These are phyloP conservation scores for Trypanosoma congolense DNA, from an alignment of 208 protist species.

Conservation along the genomic window DNA sequence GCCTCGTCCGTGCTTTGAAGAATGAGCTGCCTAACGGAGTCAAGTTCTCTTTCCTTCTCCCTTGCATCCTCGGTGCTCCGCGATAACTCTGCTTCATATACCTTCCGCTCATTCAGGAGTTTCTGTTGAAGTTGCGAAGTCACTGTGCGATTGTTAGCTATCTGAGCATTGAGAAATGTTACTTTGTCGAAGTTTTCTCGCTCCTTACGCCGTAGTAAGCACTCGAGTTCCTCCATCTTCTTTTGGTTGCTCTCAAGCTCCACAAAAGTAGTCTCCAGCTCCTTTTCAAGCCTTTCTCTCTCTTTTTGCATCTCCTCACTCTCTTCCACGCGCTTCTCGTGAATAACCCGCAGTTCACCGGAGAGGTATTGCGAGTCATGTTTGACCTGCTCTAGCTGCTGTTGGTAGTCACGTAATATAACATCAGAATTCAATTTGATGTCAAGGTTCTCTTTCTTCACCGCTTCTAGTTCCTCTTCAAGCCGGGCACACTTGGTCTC, in stretches of 20 bases:
- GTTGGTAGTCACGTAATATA: slow-evolving; percentile 63
- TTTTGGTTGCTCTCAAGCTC: slow-evolving; percentile 60
- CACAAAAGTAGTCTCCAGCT: slow-evolving; percentile 33
- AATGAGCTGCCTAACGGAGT: slow-evolving; percentile 15
- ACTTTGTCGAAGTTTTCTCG: slow-evolving; percentile 82
- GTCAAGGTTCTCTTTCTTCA: slow-evolving; percentile 34
- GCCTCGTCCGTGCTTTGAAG: slow-evolving; percentile 20
- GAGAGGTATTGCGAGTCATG: slow-evolving; percentile 78
- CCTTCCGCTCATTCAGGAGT: slow-evolving; percentile 41
- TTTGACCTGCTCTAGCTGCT: slow-evolving; percentile 78
- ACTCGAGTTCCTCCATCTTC: slow-evolving; percentile 61
- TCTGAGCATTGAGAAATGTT: slow-evolving; percentile 85
- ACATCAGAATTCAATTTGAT: slow-evolving; percentile 28
- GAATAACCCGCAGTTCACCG: slow-evolving; percentile 52
- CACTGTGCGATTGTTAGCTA: slow-evolving; percentile 69
- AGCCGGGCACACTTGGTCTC: slow-evolving; percentile 32
- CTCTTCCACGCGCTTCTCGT: slow-evolving; percentile 26
- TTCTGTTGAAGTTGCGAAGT: slow-evolving; percentile 64
- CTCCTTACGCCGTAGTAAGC: slow-evolving; percentile 54
- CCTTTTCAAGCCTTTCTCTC: slow-evolving; percentile 24
- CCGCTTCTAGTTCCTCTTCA: slow-evolving; percentile 41
- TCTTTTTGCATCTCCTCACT: slow-evolving; percentile 30
- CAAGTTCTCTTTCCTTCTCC: slow-evolving; percentile 32
- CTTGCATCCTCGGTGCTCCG: slow-evolving; percentile 23
- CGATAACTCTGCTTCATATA: slow-evolving; percentile 33